Base-by-base conservation (phyloP, 768 basidiomycete species). In the Phanerodontia chrysosporium region DNA sequence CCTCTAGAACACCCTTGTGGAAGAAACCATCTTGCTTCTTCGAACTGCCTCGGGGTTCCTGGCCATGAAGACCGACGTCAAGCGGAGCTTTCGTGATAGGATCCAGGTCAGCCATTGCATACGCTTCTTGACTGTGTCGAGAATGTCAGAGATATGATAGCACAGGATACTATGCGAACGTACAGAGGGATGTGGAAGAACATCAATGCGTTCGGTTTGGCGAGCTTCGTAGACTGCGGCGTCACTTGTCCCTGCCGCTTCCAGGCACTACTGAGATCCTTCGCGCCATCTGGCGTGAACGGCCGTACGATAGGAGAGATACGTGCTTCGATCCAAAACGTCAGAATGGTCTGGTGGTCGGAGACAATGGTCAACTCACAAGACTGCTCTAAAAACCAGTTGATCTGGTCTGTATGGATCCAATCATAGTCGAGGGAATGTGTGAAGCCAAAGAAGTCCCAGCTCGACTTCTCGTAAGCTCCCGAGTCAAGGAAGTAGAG, bases 151-250 rank as follows among this genome's bases (percentile, higher is more conserved):
- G 16, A 48, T 7, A 30, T n/a, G 14, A 21, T 49, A n/a, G 14
- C 7, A 18, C 13, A 12, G 1, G 36, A 30, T 12, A 27, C 0
- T 54, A 7, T 29, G 25, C 8, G 28, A 3, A 77, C 87, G 22
- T 68, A 92, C 88, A 98, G 68, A 53, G 96, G 96, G 49, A 99
- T 98, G 65, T 98, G 96, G 85, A 97, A 98, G 75, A 96, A 97
- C 89, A 93, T 91, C 64, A 98, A 72, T 0, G 93, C 96, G 66
- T 98, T 98, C 1, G 96, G 96, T 72, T 97, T 98, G 3, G 90
- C 92, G 2, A 95, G 77, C n/a, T n/a, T 65, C 75, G 73, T n/a
- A 24, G 73, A 71, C 51, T 77, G 69, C 0, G 89, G 85, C 0
- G 81, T 76, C 49, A 86, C 67, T 70, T 89, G 89, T 36, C 79